A percentile compares a stretch with the other conserved stretches of the same genome.
Conservation (phyloP, 331 rosid genomes). For the Arachis monticola region DNA sequence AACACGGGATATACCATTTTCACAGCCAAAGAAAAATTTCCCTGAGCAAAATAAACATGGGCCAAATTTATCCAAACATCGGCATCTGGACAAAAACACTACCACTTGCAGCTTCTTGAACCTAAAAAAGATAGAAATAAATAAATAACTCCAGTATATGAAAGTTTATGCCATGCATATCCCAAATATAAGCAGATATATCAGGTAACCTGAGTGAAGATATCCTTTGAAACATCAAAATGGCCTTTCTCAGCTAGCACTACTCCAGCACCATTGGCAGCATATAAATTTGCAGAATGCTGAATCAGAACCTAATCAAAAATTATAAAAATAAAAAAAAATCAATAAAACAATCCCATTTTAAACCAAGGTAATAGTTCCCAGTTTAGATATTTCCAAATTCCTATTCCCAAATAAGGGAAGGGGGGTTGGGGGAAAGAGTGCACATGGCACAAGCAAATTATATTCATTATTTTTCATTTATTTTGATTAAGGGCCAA, state of each 20-base stretch:
- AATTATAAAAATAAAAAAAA: constrained; percentile 7
- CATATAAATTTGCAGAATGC: constrained; percentile 93
- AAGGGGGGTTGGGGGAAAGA: neutral
- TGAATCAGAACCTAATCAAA: constrained; percentile 80
- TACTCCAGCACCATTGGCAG: constrained; percentile 98
- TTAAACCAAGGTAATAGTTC: constrained; percentile 9
- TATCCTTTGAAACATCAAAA: constrained; percentile 98
- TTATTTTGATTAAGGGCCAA: neutral
- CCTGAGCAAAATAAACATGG: constrained; percentile 98
- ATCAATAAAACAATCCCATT: constrained; percentile 30
- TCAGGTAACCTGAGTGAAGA: constrained; percentile 79
- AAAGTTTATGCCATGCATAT: constrained; percentile 34
- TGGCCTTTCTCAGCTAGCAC: constrained; percentile 98
- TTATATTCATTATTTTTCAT: neutral
- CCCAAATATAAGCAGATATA: constrained; percentile 33
- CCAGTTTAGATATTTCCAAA: neutral
- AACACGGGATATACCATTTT: constrained; percentile 69
- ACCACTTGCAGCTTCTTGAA: constrained; percentile 99
- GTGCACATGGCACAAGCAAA: neutral
- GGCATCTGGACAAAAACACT: constrained; percentile 97
- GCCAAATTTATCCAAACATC: constrained; percentile 99
- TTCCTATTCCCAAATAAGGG: constrained; percentile 25
- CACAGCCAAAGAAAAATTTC: constrained; percentile 91
- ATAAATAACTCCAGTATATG: constrained; percentile 33
- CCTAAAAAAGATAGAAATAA: constrained; percentile 56